Evolutionary conservation across 2,329 filamentous ascomycete genomes (phyloP).

Genomic region (Neurospora sp.): DNA sequence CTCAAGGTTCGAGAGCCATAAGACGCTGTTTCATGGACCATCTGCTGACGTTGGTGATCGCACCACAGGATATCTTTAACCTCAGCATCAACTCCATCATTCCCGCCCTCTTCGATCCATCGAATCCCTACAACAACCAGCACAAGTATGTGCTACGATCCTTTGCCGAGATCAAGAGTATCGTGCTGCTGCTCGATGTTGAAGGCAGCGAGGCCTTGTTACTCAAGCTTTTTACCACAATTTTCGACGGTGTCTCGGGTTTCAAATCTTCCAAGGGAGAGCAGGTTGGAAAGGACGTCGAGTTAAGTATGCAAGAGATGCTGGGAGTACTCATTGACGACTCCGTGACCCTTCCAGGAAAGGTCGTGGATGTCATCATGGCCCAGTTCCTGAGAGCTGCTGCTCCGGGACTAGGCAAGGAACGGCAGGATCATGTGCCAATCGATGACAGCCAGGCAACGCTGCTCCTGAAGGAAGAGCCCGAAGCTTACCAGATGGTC

Average conservation of each 20-base stretch:
- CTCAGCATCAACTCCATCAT: conserved; percentile 77
- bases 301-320: conserved; percentile 82
- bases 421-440: conserved; percentile 42
- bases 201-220: conserved; percentile 72
- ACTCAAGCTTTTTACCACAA: conserved; percentile 70
- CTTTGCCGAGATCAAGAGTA: conserved; percentile 86
- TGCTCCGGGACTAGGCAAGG: conserved; percentile 53
- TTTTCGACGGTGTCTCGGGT: conserved; percentile 85
- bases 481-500: conserved; percentile 91
- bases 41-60: conserved; percentile 14
- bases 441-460: conserved; percentile 72
- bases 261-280: conserved; percentile 68
- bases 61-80: conserved; percentile 76
- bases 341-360: conserved; percentile 61
- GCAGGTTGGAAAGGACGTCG: conserved; percentile 82
- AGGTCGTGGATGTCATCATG: conserved; percentile 85
- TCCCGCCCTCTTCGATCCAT: conserved; percentile 74
- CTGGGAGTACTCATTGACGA: conserved; percentile 83
- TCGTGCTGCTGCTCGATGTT: conserved; percentile 82
- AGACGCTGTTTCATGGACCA: background rate
- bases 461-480: conserved; percentile 75
- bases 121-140: conserved; percentile 83
- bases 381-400: conserved; percentile 90
- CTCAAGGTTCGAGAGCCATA: conserved; percentile 58
- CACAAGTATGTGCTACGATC: conserved; percentile 87